Percentiles rank a stretch among this genome's conserved stretches.
Conservation (phyloP, 1,284 basidiomycete genomes). For the Marasmius oreades region DNA sequence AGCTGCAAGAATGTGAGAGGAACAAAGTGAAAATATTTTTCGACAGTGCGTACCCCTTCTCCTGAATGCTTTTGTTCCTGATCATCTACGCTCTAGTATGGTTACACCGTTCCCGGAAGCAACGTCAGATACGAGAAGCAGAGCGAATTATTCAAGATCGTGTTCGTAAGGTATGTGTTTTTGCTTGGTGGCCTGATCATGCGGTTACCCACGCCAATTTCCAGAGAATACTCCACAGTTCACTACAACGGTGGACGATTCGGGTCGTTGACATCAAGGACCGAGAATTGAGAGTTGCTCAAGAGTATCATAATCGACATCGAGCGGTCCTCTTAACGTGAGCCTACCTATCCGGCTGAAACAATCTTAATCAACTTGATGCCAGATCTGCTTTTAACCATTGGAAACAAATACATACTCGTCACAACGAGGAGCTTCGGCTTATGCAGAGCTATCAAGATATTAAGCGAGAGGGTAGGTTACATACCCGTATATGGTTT, state of each 20-base stretch:
- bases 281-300: conserved; percentile 59
- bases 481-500: not conserved
- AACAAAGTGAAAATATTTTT: conserved; percentile 38
- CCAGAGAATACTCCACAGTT: conserved; percentile 49
- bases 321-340: conserved; percentile 47
- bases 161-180: conserved; percentile 37
- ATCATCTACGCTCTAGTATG: conserved; percentile 38
- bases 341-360: conserved; percentile 18
- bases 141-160: conserved; percentile 37
- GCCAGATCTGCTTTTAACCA: conserved; percentile 55
- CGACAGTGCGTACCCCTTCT: conserved; percentile 34
- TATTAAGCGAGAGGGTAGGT: conserved; percentile 69
- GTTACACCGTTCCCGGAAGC: conserved; percentile 35
- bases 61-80: conserved; percentile 8
- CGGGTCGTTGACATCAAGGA: conserved; percentile 69
- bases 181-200: not conserved
- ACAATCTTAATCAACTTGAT: conserved; percentile 2
- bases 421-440: conserved; percentile 65
- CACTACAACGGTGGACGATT: conserved; percentile 62
- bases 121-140: conserved; percentile 33
- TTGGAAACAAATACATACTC: conserved; percentile 60
- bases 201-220: conserved; percentile 1
- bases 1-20: conserved; percentile 41
- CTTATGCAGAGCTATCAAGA: conserved; percentile 79
- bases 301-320: conserved; percentile 29